These are phyloP conservation scores for Raffaelea ambrosiae DNA, from an alignment of 2,329 filamentous ascomycete species.

Conservation along the genomic window DNA sequence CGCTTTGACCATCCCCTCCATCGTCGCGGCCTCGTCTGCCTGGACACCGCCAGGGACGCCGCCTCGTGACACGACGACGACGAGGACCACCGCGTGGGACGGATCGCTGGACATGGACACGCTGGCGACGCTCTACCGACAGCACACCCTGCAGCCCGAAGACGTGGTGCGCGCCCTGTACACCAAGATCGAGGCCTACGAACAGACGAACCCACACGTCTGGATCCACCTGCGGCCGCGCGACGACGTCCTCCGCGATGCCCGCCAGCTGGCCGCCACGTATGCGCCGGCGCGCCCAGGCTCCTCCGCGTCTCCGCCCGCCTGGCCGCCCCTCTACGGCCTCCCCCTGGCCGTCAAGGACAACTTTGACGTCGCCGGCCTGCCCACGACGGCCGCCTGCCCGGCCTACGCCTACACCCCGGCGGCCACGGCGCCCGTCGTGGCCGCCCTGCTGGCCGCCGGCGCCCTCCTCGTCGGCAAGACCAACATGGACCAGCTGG, in stretches of 20 bases:
- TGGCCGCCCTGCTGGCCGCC: conserved; percentile 36
- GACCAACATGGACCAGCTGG: conserved; percentile 51
- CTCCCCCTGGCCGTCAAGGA: conserved; percentile 50
- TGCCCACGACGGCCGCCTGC: conserved; percentile 43
- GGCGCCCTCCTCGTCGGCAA: conserved; percentile 51
- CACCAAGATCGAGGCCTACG: conserved; percentile 38
- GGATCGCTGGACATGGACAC: conserved; percentile 6
- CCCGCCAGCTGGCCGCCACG: conserved; percentile 27
- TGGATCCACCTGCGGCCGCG: conserved; percentile 38
- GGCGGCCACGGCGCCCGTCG: conserved; percentile 32
- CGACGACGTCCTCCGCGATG: conserved; percentile 29
- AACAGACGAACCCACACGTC: conserved; percentile 35
- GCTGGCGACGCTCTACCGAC: conserved; percentile 6
- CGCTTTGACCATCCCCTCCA: conserved; percentile 3
- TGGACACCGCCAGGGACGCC: conserved; percentile 9
- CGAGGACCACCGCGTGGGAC: conserved; percentile 1
- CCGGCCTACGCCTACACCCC: conserved; percentile 37
- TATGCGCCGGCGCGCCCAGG: too few relatives aligned
- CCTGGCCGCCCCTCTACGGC: conserved; percentile 39
- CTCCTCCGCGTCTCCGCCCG: too few relatives aligned
- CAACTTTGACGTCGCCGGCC: conserved; percentile 41
- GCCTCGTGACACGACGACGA: too few relatives aligned
- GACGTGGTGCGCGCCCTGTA: conserved; percentile 16
- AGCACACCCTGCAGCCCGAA: conserved; percentile 1
- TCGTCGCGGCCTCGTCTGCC: neutral